phyloP scores from a whole-genome alignment of 306 rosid species.

The Carpinus viminea region DNA sequence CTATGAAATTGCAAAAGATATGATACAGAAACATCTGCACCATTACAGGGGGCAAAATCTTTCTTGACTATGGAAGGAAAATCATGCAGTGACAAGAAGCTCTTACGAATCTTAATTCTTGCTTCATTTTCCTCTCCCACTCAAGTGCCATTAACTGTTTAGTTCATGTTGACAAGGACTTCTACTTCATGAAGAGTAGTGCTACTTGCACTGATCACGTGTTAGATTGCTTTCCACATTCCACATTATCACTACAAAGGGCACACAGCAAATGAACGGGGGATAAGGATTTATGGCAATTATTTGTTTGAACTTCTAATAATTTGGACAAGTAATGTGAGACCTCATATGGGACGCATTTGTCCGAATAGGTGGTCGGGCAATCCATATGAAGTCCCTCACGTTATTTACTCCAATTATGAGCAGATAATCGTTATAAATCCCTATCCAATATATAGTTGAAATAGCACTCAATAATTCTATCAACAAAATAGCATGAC shows the following conservation, averaged over 20 bases:
- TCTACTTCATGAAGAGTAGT: constrained; percentile 8
- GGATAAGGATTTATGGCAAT: too few relatives aligned
- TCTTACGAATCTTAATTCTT: constrained; percentile 12
- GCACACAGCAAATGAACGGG: too few relatives aligned
- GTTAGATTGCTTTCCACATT: constrained; percentile 1
- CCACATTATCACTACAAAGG: background rate
- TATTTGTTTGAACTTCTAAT: too few relatives aligned
- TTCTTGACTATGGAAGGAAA: constrained; percentile 6
- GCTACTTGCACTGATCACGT: background rate
- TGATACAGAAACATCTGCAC: constrained; percentile 2
- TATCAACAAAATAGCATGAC: background rate
- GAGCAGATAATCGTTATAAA: too few relatives aligned
- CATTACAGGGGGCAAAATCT: constrained; percentile 21
- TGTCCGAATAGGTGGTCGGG: too few relatives aligned
- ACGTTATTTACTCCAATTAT: too few relatives aligned
- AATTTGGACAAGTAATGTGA: too few relatives aligned
- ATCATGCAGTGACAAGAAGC: background rate
- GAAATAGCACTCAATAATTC: background rate
- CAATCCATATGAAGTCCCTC: too few relatives aligned
- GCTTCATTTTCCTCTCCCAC: constrained; percentile 1
- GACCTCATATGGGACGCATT: too few relatives aligned
- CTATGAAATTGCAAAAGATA: constrained; percentile 15
- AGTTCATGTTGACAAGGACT: constrained; percentile 19
- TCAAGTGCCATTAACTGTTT: constrained; percentile 18
- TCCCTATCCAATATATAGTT: too few relatives aligned